Percentiles rank a stretch among this genome's conserved stretches.
phyloP scores from a whole-genome alignment of 306 rosid species.

The Cucurbita maxima region DNA sequence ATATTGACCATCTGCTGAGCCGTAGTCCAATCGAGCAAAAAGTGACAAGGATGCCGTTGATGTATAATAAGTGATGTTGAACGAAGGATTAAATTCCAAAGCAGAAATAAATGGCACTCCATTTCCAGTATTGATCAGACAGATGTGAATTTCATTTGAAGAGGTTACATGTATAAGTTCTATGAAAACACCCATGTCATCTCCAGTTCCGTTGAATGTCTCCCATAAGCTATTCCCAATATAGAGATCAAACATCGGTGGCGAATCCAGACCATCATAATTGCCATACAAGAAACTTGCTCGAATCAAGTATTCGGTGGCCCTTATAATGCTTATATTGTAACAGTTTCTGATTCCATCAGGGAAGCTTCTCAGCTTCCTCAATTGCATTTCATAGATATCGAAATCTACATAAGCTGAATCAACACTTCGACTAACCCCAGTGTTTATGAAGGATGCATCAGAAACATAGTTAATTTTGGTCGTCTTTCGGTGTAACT shows the following conservation, averaged over 20 bases:
- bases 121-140: neutral
- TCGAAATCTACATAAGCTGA: neutral
- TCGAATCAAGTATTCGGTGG: conserved; percentile 9
- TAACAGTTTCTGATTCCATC: conserved; percentile 25
- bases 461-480: neutral
- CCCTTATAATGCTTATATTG: neutral
- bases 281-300: neutral
- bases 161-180: conserved; percentile 6
- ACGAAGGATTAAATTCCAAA: conserved; percentile 3
- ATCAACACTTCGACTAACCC: neutral
- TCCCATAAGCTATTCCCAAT: conserved; percentile 9
- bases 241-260: conserved; percentile 9
- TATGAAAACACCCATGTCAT: neutral
- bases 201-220: neutral
- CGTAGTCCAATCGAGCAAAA: neutral
- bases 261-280: conserved; percentile 1
- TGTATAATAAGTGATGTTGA: neutral
- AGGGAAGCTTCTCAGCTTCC: conserved; percentile 17
- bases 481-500: conserved; percentile 2
- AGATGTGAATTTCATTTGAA: neutral
- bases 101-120: conserved; percentile 13
- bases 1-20: neutral
- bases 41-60: neutral
- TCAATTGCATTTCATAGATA: neutral
- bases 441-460: neutral